Conservation (phyloP, 768 basidiomycete species). For the Hericium coralloides region DNA sequence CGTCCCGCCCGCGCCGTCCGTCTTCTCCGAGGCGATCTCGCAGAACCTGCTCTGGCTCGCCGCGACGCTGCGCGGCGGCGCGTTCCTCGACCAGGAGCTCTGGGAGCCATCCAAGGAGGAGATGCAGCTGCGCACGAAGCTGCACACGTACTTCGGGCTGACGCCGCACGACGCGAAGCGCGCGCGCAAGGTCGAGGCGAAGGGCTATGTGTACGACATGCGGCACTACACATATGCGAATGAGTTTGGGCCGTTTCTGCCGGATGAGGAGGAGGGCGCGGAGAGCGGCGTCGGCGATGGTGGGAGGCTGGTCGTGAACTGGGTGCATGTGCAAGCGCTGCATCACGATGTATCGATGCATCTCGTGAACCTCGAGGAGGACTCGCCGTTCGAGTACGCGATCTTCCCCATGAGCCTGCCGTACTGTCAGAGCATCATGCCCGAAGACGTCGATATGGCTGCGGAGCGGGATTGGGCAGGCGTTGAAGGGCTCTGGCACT, state of each 20-base stretch:
- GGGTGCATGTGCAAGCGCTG: conserved; percentile 48
- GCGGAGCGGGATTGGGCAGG: conserved; percentile 47
- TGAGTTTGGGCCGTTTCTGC: conserved; percentile 48
- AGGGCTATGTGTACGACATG: conserved; percentile 55
- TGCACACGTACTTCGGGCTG: conserved; percentile 53
- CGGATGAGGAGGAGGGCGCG: background rate
- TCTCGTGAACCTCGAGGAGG: conserved; percentile 31
- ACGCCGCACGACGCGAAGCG: conserved; percentile 34
- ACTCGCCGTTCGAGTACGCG: conserved; percentile 17
- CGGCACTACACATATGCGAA: conserved; percentile 43
- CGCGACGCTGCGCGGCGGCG: conserved; percentile 31
- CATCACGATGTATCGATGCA: conserved; percentile 51
- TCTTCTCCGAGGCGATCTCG: conserved; percentile 25
- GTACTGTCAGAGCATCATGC: conserved; percentile 43
- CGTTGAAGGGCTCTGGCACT: conserved; percentile 48
- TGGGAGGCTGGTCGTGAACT: conserved; percentile 32
- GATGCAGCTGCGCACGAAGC: conserved; percentile 35
- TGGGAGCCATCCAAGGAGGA: conserved; percentile 26
- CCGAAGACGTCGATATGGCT: conserved; percentile 27
- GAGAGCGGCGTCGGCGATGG: background rate
- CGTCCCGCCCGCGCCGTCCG: conserved; percentile 27
- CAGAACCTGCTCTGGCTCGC: conserved; percentile 45
- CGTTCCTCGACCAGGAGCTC: conserved; percentile 29
- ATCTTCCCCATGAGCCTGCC: conserved; percentile 43
- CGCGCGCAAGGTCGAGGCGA: conserved; percentile 29